Evolutionary conservation across 805 yeast genomes (phyloP).

Genomic region (Suhomyces vadensis): DNA sequence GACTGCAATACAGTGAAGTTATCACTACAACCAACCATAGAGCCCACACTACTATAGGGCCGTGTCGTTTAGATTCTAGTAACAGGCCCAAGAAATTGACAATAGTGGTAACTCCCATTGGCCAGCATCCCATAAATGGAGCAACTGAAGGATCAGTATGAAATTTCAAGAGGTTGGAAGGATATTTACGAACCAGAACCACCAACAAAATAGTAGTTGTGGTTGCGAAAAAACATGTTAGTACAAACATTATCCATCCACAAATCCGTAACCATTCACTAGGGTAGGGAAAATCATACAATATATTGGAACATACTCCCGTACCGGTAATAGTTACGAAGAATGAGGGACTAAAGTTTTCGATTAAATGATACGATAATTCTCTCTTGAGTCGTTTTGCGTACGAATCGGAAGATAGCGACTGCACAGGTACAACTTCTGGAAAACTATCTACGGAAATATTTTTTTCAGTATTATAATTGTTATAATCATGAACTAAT

Average conservation of each 20-base stretch:
- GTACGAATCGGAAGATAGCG: too few species aligned
- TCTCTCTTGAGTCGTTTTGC: too few species aligned
- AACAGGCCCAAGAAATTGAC: conserved; percentile 55
- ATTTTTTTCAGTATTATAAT: too few species aligned
- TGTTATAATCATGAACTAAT: too few species aligned
- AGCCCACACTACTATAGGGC: conserved; percentile 54
- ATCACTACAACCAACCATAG: conserved; percentile 74
- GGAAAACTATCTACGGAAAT: too few species aligned
- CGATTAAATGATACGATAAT: conserved; percentile 21
- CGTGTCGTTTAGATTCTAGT: conserved; percentile 33
- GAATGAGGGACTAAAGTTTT: conserved; percentile 50
- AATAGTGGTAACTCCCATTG: conserved; percentile 77
- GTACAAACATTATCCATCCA: conserved; percentile 63
- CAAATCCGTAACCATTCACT: conserved; percentile 57
- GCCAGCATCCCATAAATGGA: conserved; percentile 73
- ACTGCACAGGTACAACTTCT: too few species aligned
- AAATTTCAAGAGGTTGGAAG: conserved; percentile 16
- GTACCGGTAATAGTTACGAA: conserved; percentile 81
- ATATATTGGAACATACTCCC: conserved; percentile 66
- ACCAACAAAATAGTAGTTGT: conserved; percentile 43
- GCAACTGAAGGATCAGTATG: conserved; percentile 45
- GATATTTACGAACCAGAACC: conserved; percentile 39
- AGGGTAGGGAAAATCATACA: conserved; percentile 66
- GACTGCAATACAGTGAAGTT: conserved; percentile 57
- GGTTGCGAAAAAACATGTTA: conserved; percentile 52